Conservation (phyloP, 2,329 filamentous ascomycete genomes). For the Phyllosticta citribraziliensis region DNA sequence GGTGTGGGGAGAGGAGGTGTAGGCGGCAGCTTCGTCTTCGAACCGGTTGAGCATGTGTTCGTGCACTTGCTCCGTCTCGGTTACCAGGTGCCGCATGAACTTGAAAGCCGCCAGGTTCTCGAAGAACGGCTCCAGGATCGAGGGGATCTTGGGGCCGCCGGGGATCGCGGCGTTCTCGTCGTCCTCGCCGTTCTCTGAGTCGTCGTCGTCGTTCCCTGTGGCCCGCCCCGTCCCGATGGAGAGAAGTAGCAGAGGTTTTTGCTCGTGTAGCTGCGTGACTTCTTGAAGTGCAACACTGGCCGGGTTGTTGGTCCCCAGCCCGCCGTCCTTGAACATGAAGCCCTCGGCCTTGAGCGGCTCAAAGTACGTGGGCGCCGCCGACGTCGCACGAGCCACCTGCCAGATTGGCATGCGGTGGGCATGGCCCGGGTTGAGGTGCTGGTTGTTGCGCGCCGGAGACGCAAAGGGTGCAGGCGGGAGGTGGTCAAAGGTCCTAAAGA, state of each 20-base stretch:
- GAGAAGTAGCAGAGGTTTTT: conserved; percentile 11
- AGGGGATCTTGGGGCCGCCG: not conserved
- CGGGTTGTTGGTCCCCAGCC: conserved; percentile 14
- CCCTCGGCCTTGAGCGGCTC: conserved; percentile 3
- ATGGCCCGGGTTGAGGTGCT: conserved; percentile 9
- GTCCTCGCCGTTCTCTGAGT: not conserved
- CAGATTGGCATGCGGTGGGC: conserved; percentile 12
- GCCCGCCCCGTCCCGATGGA: conserved; percentile 13
- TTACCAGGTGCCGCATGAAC: not conserved
- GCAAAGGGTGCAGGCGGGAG: not conserved
- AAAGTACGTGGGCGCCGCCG: conserved; percentile 14
- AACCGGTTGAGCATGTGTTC: not conserved
- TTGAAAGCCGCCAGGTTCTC: not conserved
- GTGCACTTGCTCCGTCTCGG: conserved; percentile 10
- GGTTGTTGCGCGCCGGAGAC: not conserved
- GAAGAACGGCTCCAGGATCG: not conserved
- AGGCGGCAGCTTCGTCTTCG: not conserved
- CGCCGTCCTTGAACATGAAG: conserved; percentile 11
- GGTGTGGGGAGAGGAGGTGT: not conserved
- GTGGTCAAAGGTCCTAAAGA: conserved; percentile 13
- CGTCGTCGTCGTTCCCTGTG: not conserved
- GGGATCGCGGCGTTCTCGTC: not conserved
- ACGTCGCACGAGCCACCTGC: conserved; percentile 13
- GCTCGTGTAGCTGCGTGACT: conserved; percentile 12
- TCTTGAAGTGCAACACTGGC: conserved; percentile 11